Evolutionary conservation across 345 rosid genomes (phyloP), one percentile per base, ranked within the genome.

Genomic region (Ceriops decandra): DNA sequence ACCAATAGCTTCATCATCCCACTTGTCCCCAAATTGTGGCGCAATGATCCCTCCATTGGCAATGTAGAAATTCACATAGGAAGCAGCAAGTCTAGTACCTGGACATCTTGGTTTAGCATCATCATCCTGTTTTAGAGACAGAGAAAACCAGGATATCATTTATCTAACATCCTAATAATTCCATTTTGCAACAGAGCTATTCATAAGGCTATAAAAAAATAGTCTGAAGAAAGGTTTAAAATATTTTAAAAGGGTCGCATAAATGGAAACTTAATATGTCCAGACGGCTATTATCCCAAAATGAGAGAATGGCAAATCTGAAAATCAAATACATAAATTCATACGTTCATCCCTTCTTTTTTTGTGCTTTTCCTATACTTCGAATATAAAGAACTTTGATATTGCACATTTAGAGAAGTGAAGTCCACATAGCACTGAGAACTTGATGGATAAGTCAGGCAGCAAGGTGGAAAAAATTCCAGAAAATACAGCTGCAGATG

Each of bases 1-100:
- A 20, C 72, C 69, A 69, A 83, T 79, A 59, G 99, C 99, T 68
- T 95, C 99, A 56, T 83, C 72, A 26, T 95, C 99, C 82, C 92
- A 77, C 79, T 79, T 36, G 83, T 95, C 99, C 71, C 97, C 97
- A 28, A 91, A 95, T 56, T 80, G 95, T 15, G 97, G 97, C 10
- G 65, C 69, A 27, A 92, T 85, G 47, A 92, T 81, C 57, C 85
- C 92, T 74, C 92, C 90, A 66, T 88, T 90, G 3, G 83, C 88
- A 13, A 92, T 88, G 62, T 92, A 92, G 77, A 92, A 92, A 70
- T 88, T 92, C 66, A 83, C 84, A 36, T 90, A 92, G 0, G 98
- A 90, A 19, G 91, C 90, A 54, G 98, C 98, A 47, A 92, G 90
- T 83, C 97, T 87, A 59, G 92, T 91, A 6, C 86, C 90, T 4